Conservation (phyloP, 768 basidiomycete genomes). For the Amanita rimosa region DNA sequence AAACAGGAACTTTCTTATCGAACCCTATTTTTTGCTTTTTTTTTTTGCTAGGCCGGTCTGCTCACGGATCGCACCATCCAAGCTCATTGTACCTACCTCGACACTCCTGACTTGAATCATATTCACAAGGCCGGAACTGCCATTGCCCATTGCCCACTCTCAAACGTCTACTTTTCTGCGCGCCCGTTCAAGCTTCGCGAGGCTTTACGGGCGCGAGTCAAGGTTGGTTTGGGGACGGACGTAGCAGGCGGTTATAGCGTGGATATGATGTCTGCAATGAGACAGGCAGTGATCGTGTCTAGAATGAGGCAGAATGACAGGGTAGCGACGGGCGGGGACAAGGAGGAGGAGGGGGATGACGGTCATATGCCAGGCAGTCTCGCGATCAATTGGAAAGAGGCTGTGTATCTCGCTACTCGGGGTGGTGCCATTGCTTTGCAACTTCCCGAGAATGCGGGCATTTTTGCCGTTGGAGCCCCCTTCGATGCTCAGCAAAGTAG, state of each 20-base stretch:
- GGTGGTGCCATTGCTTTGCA: conserved; percentile 69
- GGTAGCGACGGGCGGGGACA: conserved; percentile 16
- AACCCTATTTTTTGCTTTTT: too few species aligned
- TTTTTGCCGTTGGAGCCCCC: conserved; percentile 47
- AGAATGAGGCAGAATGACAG: conserved; percentile 50
- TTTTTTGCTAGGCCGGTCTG: conserved; percentile 50
- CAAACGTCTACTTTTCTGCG: conserved; percentile 80
- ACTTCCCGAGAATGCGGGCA: conserved; percentile 32
- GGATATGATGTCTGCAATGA: conserved; percentile 73
- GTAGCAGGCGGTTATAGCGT: conserved; percentile 79
- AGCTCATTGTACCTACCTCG: conserved; percentile 84
- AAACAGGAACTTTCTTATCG: too few species aligned
- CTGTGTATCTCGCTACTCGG: conserved; percentile 69
- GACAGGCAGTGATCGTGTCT: conserved; percentile 63
- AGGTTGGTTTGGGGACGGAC: conserved; percentile 77
- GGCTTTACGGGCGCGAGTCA: conserved; percentile 50
- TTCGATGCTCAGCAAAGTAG: conserved; percentile 72
- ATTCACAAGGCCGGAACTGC: conserved; percentile 42
- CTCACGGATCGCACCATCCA: conserved; percentile 60
- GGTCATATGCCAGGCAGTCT: conserved; percentile 18
- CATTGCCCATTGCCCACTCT: conserved; percentile 82
- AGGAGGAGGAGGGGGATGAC: not conserved
- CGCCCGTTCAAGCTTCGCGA: conserved; percentile 60
- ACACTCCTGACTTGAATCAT: conserved; percentile 33
- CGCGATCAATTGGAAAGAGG: conserved; percentile 71